Conservation (phyloP, 2,329 filamentous ascomycete genomes). For the Fusarium albosuccineum region DNA sequence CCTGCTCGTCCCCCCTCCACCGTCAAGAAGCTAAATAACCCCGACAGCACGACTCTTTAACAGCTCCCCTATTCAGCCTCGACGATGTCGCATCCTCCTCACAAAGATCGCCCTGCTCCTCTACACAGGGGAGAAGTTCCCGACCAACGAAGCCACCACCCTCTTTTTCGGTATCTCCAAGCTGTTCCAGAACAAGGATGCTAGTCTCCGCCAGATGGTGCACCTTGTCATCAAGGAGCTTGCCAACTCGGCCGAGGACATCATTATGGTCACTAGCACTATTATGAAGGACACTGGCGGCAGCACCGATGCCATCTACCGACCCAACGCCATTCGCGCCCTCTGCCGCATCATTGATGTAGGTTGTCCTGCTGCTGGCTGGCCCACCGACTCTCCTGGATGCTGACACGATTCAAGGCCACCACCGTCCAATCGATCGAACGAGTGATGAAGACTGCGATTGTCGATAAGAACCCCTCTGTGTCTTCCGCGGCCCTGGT, state of each 20-base stretch:
- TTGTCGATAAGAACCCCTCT: slow-evolving; percentile 98
- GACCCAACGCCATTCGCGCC: slow-evolving; percentile 95
- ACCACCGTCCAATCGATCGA: slow-evolving; percentile 98
- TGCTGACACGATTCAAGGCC: slow-evolving; percentile 67
- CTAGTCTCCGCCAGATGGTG: slow-evolving; percentile 97
- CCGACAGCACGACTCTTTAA: slow-evolving; percentile 93
- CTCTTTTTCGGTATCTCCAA: slow-evolving; percentile 99
- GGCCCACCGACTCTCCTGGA: slow-evolving; percentile 37
- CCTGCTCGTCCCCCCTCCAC: slow-evolving; percentile 42
- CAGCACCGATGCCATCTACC: slow-evolving; percentile 91
- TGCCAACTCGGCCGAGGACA: slow-evolving; percentile 94
- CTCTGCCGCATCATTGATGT: slow-evolving; percentile 97
- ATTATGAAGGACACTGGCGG: slow-evolving; percentile 99
- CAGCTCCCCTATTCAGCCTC: slow-evolving; percentile 93
- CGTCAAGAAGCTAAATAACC: slow-evolving; percentile 51
- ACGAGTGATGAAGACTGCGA: slow-evolving; percentile 98
- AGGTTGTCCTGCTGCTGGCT: slow-evolving; percentile 53
- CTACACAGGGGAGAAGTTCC: slow-evolving; percentile 97
- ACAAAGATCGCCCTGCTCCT: slow-evolving; percentile 97
- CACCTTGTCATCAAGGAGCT: slow-evolving; percentile 99
- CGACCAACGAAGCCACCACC: slow-evolving; percentile 95
- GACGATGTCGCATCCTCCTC: slow-evolving; percentile 96
- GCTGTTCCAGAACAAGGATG: slow-evolving; percentile 99
- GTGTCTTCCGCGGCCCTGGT: slow-evolving; percentile 96
- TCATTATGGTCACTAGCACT: slow-evolving; percentile 99